Evolutionary conservation across 495 filamentous ascomycete species (phyloP).

Genomic region (Penicillium daleae): DNA sequence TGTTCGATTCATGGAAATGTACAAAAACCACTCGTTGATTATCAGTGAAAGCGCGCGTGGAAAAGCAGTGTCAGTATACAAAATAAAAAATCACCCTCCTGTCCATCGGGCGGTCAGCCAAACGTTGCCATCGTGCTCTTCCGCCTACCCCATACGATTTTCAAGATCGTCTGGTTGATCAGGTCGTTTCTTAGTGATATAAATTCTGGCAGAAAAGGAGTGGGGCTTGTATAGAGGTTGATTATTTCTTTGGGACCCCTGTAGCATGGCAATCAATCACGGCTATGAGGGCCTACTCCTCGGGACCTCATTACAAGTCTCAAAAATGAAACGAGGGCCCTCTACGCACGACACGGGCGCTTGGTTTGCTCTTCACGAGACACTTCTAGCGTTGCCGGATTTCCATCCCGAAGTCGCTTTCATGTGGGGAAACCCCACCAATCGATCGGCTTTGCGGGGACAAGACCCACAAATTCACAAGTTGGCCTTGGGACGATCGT

Average conservation of each 20-base stretch:
- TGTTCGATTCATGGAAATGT: neutral
- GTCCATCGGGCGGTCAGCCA: too few species aligned
- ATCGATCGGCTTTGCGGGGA: constrained; percentile 19
- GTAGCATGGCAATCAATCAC: neutral
- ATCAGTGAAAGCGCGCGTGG: neutral
- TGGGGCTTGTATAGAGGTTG: too few species aligned
- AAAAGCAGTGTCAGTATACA: neutral
- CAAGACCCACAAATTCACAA: constrained; percentile 13
- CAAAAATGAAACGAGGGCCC: neutral
- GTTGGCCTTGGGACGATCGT: too few species aligned
- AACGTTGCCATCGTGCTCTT: too few species aligned
- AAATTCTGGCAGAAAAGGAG: too few species aligned
- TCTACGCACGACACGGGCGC: neutral
- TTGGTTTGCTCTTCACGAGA: neutral
- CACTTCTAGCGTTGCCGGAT: constrained; percentile 15
- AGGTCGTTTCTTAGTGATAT: too few species aligned
- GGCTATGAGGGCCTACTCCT: neutral
- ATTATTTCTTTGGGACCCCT: too few species aligned
- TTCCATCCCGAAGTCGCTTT: constrained; percentile 14
- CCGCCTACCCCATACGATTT: too few species aligned
- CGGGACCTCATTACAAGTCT: neutral
- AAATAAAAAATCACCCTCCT: too few species aligned
- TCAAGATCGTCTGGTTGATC: too few species aligned
- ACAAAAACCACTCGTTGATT: neutral
- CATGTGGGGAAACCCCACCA: constrained; percentile 17